Percentiles rank a stretch among this genome's conserved stretches.
Conservation (phyloP, 352 stramenopile genomes). For the Globisporangium echinulatum region DNA sequence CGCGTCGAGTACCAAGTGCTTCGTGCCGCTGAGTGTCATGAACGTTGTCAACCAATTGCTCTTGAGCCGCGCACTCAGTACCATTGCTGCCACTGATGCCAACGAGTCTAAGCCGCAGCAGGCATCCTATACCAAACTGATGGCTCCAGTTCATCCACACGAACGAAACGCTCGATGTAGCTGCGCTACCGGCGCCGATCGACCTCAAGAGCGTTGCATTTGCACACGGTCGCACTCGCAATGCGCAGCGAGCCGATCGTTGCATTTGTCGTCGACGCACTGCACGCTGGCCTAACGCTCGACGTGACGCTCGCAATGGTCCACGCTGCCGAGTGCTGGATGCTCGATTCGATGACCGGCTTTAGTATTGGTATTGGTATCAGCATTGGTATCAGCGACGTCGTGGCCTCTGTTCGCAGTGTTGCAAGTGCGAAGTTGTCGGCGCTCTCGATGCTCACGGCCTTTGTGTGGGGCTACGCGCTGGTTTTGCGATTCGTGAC, state of each 20-base stretch:
- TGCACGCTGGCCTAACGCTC: constrained; percentile 18
- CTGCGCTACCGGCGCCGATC: constrained; percentile 1
- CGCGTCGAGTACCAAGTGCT: constrained; percentile 14
- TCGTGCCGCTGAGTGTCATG: constrained; percentile 25
- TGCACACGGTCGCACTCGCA: constrained; percentile 14
- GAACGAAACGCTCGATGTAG: constrained; percentile 19
- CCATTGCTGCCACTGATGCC: not conserved
- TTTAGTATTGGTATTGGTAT: too few species aligned
- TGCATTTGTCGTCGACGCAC: constrained; percentile 25
- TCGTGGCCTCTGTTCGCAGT: constrained; percentile 23
- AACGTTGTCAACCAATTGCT: constrained; percentile 38
- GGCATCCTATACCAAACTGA: not conserved
- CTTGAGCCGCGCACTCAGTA: constrained; percentile 10
- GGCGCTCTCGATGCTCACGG: constrained; percentile 25
- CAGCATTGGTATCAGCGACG: constrained; percentile 3
- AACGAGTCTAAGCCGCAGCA: not conserved
- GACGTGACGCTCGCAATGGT: constrained; percentile 31
- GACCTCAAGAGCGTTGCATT: constrained; percentile 10
- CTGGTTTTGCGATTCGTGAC: constrained; percentile 34
- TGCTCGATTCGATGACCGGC: constrained; percentile 15
- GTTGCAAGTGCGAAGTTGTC: constrained; percentile 31
- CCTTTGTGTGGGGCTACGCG: constrained; percentile 34
- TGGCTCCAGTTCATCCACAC: constrained; percentile 32
- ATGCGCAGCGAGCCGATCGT: constrained; percentile 33
- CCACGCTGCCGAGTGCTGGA: constrained; percentile 23